Conservation (phyloP, 495 filamentous ascomycete species). For the Penicillium crystallinum region DNA sequence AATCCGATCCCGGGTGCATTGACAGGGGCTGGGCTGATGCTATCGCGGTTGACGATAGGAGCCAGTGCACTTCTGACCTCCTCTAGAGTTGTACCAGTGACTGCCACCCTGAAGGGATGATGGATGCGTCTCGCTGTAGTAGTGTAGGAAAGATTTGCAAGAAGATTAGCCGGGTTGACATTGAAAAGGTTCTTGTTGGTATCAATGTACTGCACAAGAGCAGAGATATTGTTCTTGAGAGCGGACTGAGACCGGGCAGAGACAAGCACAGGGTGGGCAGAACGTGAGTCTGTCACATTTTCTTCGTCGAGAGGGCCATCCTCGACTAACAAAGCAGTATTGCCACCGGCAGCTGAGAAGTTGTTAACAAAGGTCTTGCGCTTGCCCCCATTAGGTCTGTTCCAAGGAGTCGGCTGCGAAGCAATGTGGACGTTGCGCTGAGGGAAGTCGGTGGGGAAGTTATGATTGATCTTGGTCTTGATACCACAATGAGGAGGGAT, state of each 20-base stretch:
- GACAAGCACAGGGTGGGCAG: constrained; percentile 45
- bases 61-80: constrained; percentile 27
- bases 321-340: constrained; percentile 49
- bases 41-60: constrained; percentile 23
- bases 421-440: constrained; percentile 74
- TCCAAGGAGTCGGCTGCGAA: constrained; percentile 54
- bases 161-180: constrained; percentile 33
- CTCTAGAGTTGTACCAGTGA: constrained; percentile 43
- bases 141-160: constrained; percentile 62
- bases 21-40: constrained; percentile 23
- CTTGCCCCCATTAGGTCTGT: constrained; percentile 54
- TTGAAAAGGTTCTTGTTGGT: constrained; percentile 41
- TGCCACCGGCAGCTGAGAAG: constrained; percentile 57
- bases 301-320: constrained; percentile 42
- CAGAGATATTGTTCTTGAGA: constrained; percentile 50
- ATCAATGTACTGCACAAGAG: constrained; percentile 47
- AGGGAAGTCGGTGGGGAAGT: constrained; percentile 68
- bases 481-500: constrained; percentile 89
- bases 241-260: constrained; percentile 51
- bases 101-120: constrained; percentile 65
- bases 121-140: constrained; percentile 83
- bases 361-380: constrained; percentile 67
- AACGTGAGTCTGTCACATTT: constrained; percentile 48
- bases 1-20: constrained; percentile 48
- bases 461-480: constrained; percentile 75